Base-by-base conservation (phyloP, 2,329 filamentous ascomycete species). In the Alternaria rosae region DNA sequence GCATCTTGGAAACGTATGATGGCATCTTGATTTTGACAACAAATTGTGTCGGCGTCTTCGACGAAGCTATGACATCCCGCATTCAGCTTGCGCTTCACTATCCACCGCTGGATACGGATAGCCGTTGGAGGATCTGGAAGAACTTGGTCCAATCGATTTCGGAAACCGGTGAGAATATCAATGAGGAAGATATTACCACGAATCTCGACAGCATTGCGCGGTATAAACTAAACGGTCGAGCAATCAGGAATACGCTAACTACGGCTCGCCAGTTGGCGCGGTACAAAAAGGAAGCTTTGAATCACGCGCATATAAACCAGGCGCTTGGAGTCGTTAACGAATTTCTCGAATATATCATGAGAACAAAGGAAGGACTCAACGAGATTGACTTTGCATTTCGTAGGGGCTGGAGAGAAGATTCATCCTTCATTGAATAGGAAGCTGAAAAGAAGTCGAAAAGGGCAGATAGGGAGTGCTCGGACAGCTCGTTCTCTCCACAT, bases 11-110 rank as follows among this genome's bases (percentile, higher is more conserved):
- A 32, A 82, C 81, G 59, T 82, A 79, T 62, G 63, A 75, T 13
- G 81, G 81, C 3, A 79, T 82, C 21, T 67, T 83, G 62, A 80
- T 83, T 62, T 62, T 83, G 3, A 83, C 82, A 0, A 80, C 79
- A 2, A 83, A 83, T 38, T 77, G 81, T 0, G 76, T 81, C 11
- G 63, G 61, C 4, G 59, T 6, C 65, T 76, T 83, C 56, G 81
- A 83, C 53, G 76, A 78, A 3, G 81, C 80, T 0, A 79, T 83
- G 63, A 64, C 71, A 25, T 73, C 64, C 15, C 71, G 68, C 32
- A 73, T 70, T 2, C 55, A 59, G 9, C 17, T 62, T 1, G 45
- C 30, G 13, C 42, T 62, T 1, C 44, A 53, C 9, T 62, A 59
- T 2, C 54, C 43, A 2, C 41, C 32, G 6, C 35, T 61, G 3